These are phyloP conservation scores for Cystoisospora suis DNA, from an alignment of 169 alveolate genomes.

Conservation along the genomic window DNA sequence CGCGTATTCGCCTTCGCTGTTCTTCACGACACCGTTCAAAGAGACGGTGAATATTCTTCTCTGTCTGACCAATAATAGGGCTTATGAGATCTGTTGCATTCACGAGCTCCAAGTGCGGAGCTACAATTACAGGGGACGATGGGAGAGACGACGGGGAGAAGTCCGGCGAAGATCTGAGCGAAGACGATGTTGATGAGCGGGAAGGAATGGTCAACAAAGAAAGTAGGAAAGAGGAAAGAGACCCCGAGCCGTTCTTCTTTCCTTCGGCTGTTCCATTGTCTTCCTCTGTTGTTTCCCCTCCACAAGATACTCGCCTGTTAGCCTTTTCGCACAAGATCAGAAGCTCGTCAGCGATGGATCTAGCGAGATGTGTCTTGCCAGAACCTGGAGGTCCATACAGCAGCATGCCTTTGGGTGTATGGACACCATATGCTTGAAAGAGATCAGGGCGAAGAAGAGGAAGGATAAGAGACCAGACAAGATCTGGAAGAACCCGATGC, in stretches of 20 bases:
- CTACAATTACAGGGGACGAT: neutral
- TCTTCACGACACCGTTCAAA: neutral
- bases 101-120: slow-evolving; percentile 29
- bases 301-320: neutral
- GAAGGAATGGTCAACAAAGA: neutral
- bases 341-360: slow-evolving; percentile 97
- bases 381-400: slow-evolving; percentile 85
- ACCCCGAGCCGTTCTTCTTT: too few species aligned
- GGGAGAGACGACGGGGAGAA: neutral
- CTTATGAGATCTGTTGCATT: slow-evolving; percentile 58
- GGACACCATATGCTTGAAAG: slow-evolving; percentile 4
- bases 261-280: neutral
- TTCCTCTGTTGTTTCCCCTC: neutral
- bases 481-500: slow-evolving; percentile 21
- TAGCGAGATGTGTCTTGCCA: slow-evolving; percentile 91
- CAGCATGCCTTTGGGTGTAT: slow-evolving; percentile 36
- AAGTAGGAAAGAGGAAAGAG: neutral
- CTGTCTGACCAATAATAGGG: slow-evolving; percentile 40
- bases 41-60: slow-evolving; percentile 36
- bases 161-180: neutral
- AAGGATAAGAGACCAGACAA: slow-evolving; percentile 11
- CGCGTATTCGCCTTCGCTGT: neutral
- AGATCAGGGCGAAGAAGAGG: slow-evolving; percentile 40
- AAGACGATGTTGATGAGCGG: neutral
- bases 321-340: neutral